Percentiles rank a stretch among this genome's conserved stretches.
Conservation (phyloP, 805 yeast genomes). For the Trichomonascus vanleenenianus region DNA sequence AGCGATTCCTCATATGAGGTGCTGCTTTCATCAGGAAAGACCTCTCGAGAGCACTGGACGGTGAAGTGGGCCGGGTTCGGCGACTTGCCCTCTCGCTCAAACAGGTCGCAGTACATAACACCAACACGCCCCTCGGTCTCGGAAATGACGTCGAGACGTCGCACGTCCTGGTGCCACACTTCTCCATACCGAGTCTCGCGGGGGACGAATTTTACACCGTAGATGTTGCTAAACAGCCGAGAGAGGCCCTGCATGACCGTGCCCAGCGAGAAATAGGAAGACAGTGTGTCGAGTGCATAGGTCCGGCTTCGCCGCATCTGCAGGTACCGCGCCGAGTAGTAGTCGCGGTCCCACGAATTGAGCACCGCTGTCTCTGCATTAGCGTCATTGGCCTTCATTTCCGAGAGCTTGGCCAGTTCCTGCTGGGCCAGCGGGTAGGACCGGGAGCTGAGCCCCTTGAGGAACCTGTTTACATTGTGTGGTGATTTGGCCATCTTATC, state of each 20-base stretch:
- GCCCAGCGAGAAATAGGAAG: slow-evolving; percentile 74
- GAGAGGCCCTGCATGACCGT: slow-evolving; percentile 79
- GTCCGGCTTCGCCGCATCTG: slow-evolving; percentile 23
- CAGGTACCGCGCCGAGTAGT: slow-evolving; percentile 33
- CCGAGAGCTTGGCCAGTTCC: slow-evolving; percentile 42
- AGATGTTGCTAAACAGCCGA: slow-evolving; percentile 56
- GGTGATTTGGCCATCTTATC: slow-evolving; percentile 89
- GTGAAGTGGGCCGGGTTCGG: slow-evolving; percentile 94
- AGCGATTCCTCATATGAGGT: slow-evolving; percentile 4
- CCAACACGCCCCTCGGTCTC: slow-evolving; percentile 62
- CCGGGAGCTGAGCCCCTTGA: slow-evolving; percentile 48
- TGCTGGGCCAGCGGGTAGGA: slow-evolving; percentile 45
- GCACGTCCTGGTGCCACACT: slow-evolving; percentile 81
- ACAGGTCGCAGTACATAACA: slow-evolving; percentile 78
- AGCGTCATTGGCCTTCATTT: slow-evolving; percentile 26
- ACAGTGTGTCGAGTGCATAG: slow-evolving; percentile 37
- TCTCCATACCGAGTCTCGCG: slow-evolving; percentile 60
- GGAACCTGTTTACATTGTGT: slow-evolving; percentile 61
- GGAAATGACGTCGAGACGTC: slow-evolving; percentile 69
- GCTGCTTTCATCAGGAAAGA: slow-evolving; percentile 26
- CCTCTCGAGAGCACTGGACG: slow-evolving; percentile 83
- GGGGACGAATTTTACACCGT: slow-evolving; percentile 71
- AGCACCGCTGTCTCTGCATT: slow-evolving; percentile 37
- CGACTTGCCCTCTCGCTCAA: slow-evolving; percentile 66
- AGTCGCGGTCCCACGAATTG: slow-evolving; percentile 92